These are phyloP conservation scores for Pulveroboletus sp. DNA, from an alignment of 768 basidiomycete genomes.

Conservation along the genomic window DNA sequence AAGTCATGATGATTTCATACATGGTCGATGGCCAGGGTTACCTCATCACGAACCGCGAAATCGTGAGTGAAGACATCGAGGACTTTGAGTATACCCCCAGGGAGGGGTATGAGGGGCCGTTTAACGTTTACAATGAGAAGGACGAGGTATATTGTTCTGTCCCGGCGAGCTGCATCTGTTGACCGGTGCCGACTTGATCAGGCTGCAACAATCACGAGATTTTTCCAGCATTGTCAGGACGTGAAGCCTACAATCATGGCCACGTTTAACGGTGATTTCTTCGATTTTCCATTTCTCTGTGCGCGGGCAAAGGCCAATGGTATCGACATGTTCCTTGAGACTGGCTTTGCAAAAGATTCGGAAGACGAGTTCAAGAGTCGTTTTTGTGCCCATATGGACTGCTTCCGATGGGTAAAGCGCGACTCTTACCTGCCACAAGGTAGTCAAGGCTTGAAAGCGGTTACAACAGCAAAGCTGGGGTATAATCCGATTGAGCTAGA, in stretches of 20 bases:
- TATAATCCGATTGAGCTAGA: slow-evolving; percentile 97
- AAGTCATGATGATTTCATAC: slow-evolving; percentile 99
- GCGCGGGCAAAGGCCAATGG: slow-evolving; percentile 82
- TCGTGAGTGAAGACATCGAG: slow-evolving; percentile 95
- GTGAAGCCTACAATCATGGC: slow-evolving; percentile 96
- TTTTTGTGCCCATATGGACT: slow-evolving; percentile 96
- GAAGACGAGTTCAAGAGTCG: slow-evolving; percentile 96
- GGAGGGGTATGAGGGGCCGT: slow-evolving; percentile 95
- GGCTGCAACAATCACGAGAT: slow-evolving; percentile 77
- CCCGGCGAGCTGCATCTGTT: not conserved
- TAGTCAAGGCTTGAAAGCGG: slow-evolving; percentile 96
- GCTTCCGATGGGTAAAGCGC: slow-evolving; percentile 99
- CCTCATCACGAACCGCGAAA: slow-evolving; percentile 95
- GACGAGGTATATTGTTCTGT: slow-evolving; percentile 61
- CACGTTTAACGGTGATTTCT: slow-evolving; percentile 98
- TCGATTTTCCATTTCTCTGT: slow-evolving; percentile 96
- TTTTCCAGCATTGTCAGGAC: slow-evolving; percentile 92
- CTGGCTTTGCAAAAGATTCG: slow-evolving; percentile 82
- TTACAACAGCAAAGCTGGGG: slow-evolving; percentile 92
- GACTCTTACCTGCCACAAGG: slow-evolving; percentile 99
- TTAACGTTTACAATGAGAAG: slow-evolving; percentile 89
- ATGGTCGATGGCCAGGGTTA: slow-evolving; percentile 99
- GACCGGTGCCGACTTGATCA: slow-evolving; percentile 27
- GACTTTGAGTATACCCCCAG: slow-evolving; percentile 99
- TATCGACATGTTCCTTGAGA: slow-evolving; percentile 95